These are phyloP conservation scores for Sclerospora graminicola DNA, from an alignment of 352 stramenopile genomes.

Conservation along the genomic window DNA sequence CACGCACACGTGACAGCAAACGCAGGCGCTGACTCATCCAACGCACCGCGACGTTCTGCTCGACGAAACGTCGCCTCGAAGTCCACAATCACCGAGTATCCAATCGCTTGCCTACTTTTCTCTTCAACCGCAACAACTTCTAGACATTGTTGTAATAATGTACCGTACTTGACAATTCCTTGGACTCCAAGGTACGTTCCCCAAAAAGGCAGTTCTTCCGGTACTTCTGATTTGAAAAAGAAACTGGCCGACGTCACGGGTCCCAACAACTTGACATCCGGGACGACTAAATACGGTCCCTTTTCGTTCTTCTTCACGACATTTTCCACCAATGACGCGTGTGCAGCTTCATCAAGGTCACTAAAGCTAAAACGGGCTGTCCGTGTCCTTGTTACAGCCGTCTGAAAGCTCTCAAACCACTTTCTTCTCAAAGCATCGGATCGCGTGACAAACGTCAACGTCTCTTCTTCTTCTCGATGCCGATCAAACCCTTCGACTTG, in stretches of 20 bases:
- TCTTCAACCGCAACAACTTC: constrained; percentile 45
- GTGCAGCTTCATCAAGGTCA: constrained; percentile 50
- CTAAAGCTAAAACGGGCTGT: constrained; percentile 40
- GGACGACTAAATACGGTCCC: constrained; percentile 40
- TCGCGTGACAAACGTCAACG: constrained; percentile 62
- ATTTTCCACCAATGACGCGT: constrained; percentile 48
- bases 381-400: constrained; percentile 32
- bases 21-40: constrained; percentile 14
- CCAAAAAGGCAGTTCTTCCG: constrained; percentile 74
- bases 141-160: constrained; percentile 54
- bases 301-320: constrained; percentile 40
- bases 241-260: constrained; percentile 54
- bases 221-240: constrained; percentile 67
- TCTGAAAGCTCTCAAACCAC: constrained; percentile 58
- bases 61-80: constrained; percentile 56
- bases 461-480: constrained; percentile 62
- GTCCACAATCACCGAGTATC: constrained; percentile 70
- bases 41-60: constrained; percentile 21
- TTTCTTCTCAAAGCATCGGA: constrained; percentile 38
- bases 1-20: constrained; percentile 46
- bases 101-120: constrained; percentile 55
- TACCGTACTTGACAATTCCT: constrained; percentile 61
- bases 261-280: constrained; percentile 46
- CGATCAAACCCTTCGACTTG: constrained; percentile 70
- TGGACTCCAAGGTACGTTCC: constrained; percentile 54